Evolutionary conservation across 495 filamentous ascomycete genomes (phyloP), one percentile per base, ranked within the genome.

Genomic region (Xylaria bambusicola): DNA sequence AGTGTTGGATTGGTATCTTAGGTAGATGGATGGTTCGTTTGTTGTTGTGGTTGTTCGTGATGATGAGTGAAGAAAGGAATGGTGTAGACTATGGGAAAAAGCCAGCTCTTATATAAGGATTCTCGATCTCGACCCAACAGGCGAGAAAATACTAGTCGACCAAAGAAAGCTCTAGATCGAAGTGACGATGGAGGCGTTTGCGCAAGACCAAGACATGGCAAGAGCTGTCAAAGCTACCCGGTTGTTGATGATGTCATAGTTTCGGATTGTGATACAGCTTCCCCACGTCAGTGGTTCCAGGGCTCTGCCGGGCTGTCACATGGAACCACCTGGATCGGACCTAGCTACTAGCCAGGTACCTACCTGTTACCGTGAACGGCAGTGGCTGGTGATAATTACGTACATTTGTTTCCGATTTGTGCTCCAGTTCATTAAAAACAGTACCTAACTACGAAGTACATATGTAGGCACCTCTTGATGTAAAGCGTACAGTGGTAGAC

Each of bases 161-260:
- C 35, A 58, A 58, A 51, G 56, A 58, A 58, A 9, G 35, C 6
- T n/a, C 46, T 33, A 13, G 35, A 33, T 33, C 4, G 23, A 35
- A 40, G 48, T 58, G 56, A 58, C 56, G 56, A 54, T 50, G 17
- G 46, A 21, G 46, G 56, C 56, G 56, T 33, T 9, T 36, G 24
- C 46, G 56, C 36, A 41, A 54, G 35, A 58, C 56, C n/a, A n/a
- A 35, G 42, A 58, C 47, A 51, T 35, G 56, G 7, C 12, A 6
- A 2, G 17, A 58, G 36, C 51, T 54, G 23, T 6, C 26, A 33
- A 17, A 54, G 52, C 21, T 54, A 31, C 15, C n/a, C 12, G 26
- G 6, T 36, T n/a, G 33, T 23, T 13, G 15, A 23, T 58, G 56
- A 58, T 45, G 56, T 58, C 56, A 58, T 58, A 50, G 46, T 17